Evolutionary conservation across 345 rosid genomes (phyloP).

Genomic region (Hypericum perforatum): DNA sequence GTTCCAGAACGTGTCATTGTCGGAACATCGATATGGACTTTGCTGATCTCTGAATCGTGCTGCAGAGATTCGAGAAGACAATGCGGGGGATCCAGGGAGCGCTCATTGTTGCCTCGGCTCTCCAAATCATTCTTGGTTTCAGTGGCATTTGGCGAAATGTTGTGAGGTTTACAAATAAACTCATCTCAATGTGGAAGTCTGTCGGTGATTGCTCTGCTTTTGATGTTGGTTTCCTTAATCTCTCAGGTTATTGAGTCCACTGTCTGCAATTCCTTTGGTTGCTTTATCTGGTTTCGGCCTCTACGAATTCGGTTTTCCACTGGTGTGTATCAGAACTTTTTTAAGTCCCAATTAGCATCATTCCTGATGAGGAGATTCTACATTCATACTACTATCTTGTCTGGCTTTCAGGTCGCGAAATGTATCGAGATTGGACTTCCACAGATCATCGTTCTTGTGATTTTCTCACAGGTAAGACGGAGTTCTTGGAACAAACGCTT

Average conservation of each 20-base stretch:
- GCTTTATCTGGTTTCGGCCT: slow-evolving; percentile 93
- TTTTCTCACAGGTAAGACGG: slow-evolving; percentile 71
- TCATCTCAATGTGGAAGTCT: no score
- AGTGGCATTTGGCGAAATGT: slow-evolving; percentile 98
- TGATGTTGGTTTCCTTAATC: slow-evolving; percentile 6
- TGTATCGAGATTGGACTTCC: slow-evolving; percentile 95
- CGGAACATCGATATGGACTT: slow-evolving; percentile 7
- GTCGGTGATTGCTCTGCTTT: no score
- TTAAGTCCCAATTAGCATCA: not conserved
- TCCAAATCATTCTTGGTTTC: slow-evolving; percentile 82
- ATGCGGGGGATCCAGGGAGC: slow-evolving; percentile 91
- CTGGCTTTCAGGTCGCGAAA: slow-evolving; percentile 57
- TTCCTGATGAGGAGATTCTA: not conserved
- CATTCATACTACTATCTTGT: slow-evolving; percentile 7
- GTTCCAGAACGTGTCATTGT: no score
- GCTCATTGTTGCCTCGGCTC: slow-evolving; percentile 81
- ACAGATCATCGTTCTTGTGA: slow-evolving; percentile 56
- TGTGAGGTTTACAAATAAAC: no score
- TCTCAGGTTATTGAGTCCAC: slow-evolving; percentile 73
- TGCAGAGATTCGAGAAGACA: slow-evolving; percentile 77
- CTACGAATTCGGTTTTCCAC: slow-evolving; percentile 83
- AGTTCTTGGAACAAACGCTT: no score
- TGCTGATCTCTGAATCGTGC: slow-evolving; percentile 5
- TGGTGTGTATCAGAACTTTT: slow-evolving; percentile 34
- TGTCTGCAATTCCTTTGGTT: slow-evolving; percentile 80